Conservation (phyloP, 2,329 filamentous ascomycete species). For the Colletotrichum filicis region DNA sequence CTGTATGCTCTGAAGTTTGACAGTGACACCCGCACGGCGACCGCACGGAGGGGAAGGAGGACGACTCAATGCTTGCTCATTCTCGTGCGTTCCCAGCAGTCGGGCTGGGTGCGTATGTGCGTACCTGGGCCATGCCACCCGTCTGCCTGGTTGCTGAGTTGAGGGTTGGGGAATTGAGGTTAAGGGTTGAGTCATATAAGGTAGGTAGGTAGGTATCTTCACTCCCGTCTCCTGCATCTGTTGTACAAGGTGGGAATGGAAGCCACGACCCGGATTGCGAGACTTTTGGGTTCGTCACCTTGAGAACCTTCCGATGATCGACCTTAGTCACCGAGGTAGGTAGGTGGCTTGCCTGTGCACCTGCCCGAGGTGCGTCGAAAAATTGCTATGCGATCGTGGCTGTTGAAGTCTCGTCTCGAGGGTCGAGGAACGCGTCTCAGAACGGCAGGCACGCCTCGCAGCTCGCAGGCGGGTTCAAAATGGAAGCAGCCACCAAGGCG, state of each 20-base stretch:
- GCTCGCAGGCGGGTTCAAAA: background rate
- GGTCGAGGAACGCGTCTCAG: background rate
- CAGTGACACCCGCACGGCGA: background rate
- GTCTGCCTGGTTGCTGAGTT: background rate
- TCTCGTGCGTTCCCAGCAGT: background rate
- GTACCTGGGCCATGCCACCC: background rate
- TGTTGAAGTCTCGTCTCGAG: background rate
- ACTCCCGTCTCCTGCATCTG: background rate
- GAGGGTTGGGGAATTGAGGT: too few species aligned
- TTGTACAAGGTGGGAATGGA: background rate
- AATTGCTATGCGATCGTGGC: too few species aligned
- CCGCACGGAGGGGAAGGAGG: background rate
- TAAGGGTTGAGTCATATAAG: background rate
- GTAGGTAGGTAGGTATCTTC: background rate
- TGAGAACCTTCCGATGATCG: background rate
- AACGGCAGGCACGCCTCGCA: background rate
- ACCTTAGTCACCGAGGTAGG: background rate
- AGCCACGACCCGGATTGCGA: background rate
- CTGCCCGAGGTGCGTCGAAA: background rate
- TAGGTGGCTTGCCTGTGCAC: background rate
- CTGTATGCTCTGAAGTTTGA: background rate
- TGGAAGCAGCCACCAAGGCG: background rate
- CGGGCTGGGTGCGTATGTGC: background rate
- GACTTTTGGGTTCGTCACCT: background rate
- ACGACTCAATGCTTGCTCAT: background rate